phyloP scores from a whole-genome alignment of 305 asterid species.

The Solanum chacoense region DNA sequence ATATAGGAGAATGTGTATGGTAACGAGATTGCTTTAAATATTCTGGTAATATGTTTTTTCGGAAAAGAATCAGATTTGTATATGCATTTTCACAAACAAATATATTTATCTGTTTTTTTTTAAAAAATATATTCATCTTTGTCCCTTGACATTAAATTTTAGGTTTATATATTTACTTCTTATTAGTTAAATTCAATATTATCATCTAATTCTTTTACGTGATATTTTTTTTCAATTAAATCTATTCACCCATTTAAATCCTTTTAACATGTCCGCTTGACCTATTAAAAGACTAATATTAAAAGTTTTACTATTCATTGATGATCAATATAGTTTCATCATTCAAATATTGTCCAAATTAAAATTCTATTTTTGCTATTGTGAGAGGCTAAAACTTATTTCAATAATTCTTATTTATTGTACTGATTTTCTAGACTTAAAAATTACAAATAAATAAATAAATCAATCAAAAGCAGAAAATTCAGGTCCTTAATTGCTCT shows the following conservation, averaged over 20 bases:
- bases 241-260: not conserved
- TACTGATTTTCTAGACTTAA: not conserved
- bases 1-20: not conserved
- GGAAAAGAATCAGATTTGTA: not conserved
- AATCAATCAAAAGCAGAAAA: not conserved
- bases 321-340: not conserved
- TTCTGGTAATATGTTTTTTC: not conserved
- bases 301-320: not conserved
- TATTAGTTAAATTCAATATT: not conserved
- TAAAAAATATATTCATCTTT: not conserved
- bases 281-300: not conserved
- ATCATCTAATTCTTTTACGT: not conserved
- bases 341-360: not conserved
- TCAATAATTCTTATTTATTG: not conserved
- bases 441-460: not conserved
- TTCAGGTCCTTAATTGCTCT: not conserved
- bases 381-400: not conserved
- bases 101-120: too few species aligned
- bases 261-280: not conserved
- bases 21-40: not conserved
- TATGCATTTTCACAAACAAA: not conserved
- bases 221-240: not conserved
- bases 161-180: not conserved
- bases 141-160: not conserved
- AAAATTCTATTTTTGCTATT: not conserved